These are phyloP conservation scores for Pseudozyma flocculosa DNA, from an alignment of 1,284 basidiomycete genomes.

Conservation along the genomic window DNA sequence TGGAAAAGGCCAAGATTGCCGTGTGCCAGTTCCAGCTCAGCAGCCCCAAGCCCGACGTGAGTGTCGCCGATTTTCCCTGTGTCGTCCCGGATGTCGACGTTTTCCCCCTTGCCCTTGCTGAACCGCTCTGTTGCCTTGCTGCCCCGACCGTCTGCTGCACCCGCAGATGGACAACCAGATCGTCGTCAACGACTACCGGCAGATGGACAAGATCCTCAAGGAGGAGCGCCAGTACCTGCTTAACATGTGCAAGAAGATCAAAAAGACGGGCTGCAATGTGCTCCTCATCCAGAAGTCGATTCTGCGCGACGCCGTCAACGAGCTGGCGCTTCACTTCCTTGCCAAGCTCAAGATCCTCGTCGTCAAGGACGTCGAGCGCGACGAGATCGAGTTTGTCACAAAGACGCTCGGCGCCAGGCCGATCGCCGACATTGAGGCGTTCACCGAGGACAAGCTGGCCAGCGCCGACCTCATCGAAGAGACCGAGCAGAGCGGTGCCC, in stretches of 20 bases:
- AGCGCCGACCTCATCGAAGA: constrained; percentile 96
- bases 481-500: constrained; percentile 77
- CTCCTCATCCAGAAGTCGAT: constrained; percentile 98
- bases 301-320: constrained; percentile 95
- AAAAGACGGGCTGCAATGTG: constrained; percentile 98
- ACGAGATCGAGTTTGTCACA: constrained; percentile 96
- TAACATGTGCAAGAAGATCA: constrained; percentile 99
- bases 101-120: too few relatives aligned
- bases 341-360: constrained; percentile 96
- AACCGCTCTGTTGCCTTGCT: too few relatives aligned
- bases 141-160: too few relatives aligned
- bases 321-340: constrained; percentile 96
- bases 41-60: constrained; percentile 86
- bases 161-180: constrained; percentile 97
- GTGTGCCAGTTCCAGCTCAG: constrained; percentile 98
- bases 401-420: constrained; percentile 95
- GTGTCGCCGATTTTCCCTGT: too few relatives aligned
- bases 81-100: too few relatives aligned
- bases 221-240: constrained; percentile 97
- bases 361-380: constrained; percentile 96
- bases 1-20: constrained; percentile 98
- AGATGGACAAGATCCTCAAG: constrained; percentile 99
- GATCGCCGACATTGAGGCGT: constrained; percentile 94
- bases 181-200: constrained; percentile 97
- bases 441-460: constrained; percentile 98